Percentiles rank a stretch among this genome's conserved stretches.
Evolutionary conservation across 176 grass and related monocot species (phyloP).

Genomic region (Stipa capillata): DNA sequence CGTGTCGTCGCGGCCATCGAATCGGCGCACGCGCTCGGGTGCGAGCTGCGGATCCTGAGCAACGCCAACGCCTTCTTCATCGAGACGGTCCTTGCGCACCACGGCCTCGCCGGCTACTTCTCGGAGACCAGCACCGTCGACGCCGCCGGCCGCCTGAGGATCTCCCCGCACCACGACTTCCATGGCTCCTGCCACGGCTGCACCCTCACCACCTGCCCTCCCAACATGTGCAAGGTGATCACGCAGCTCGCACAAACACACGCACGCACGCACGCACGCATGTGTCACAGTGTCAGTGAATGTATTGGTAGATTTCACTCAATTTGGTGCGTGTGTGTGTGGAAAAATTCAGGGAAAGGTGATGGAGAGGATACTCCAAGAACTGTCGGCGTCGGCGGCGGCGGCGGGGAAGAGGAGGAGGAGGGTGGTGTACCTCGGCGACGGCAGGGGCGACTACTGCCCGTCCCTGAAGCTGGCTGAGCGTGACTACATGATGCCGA

Average conservation of each 20-base stretch:
- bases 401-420: slow-evolving; percentile 23
- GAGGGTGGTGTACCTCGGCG: slow-evolving; percentile 66
- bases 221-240: slow-evolving; percentile 99
- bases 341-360: slow-evolving; percentile 36
- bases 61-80: slow-evolving; percentile 91
- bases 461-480: slow-evolving; percentile 49
- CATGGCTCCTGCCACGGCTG: slow-evolving; percentile 72
- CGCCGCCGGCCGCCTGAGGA: slow-evolving; percentile 55
- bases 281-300: neutral
- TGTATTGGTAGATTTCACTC: neutral
- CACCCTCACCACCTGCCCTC: slow-evolving; percentile 54
- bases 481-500: slow-evolving; percentile 65
- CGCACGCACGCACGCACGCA: neutral
- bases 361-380: slow-evolving; percentile 47
- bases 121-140: slow-evolving; percentile 63
- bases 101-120: slow-evolving; percentile 64
- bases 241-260: too few relatives aligned
- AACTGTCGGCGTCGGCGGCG: slow-evolving; percentile 7
- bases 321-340: neutral
- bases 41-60: slow-evolving; percentile 71
- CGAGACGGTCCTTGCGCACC: slow-evolving; percentile 56
- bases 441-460: slow-evolving; percentile 84
- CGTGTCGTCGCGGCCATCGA: slow-evolving; percentile 43
- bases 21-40: slow-evolving; percentile 49
- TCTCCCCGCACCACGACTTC: slow-evolving; percentile 58